Evolutionary conservation across 2,329 filamentous ascomycete genomes (phyloP), one percentile per base, ranked within the genome.

Genomic region (Trichoderma harzianum): DNA sequence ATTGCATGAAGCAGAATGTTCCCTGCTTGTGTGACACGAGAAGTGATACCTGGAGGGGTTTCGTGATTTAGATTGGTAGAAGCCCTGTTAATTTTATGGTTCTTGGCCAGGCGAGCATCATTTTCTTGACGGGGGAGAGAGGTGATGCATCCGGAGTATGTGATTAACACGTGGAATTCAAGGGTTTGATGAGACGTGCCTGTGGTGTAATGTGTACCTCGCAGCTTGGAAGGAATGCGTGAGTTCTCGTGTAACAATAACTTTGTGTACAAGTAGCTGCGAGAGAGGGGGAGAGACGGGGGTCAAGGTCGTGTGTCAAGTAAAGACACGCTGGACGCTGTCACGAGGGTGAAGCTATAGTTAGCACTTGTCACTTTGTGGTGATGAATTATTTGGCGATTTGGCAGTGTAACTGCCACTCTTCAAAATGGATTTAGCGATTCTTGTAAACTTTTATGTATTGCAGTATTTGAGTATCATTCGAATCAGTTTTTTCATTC

Each of bases 1-100:
- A 69, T 69, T 69, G 67, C 67, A 69, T 61, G 66, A 69, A 51
- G n/a, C 28, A 30, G 39, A 43, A 43, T 14, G 3, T 26, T 32
- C 39, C 43, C 30, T 55, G 43, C 24, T 24, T 34, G 39, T 53
- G 67, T 53, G 28, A 69, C 67, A 3, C 26, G 28, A 69, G 53
- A 60, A 26, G 57, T 14, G 55, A 39, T 28, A 14, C 12, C 28
- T 12, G n/a, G 16, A 5, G 11, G 32, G 21, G 39, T 36, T 69
- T 53, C 39, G 30, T 28, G 21, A 8, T n/a, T 51, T 6, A 21
- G 26, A 69, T 61, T 69, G 66, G 66, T 34, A 69, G 55, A 69
- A 36, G 55, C 66, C 66, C 63, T 69, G 66, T 14, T 14, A 32
- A 6, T n/a, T 26, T 61, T 51, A 43, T 47, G n/a, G 26, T n/a